Base-by-base conservation (phyloP, 1,284 basidiomycete genomes). In the Wallemia ichthyophaga region DNA sequence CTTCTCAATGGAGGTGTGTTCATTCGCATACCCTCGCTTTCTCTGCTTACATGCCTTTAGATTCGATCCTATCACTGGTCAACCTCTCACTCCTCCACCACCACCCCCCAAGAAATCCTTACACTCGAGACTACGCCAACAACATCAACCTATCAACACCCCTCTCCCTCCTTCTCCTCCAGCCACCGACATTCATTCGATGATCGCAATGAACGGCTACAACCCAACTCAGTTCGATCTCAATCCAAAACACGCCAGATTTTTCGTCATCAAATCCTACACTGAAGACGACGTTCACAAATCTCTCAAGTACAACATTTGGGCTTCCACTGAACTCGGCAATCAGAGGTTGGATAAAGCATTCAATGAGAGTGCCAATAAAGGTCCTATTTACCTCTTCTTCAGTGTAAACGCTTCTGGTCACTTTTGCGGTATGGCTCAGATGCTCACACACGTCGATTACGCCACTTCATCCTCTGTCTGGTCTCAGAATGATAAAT, bases 271-370 rank as follows among this genome's bases (percentile, higher is more conserved):
- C 76, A 94, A 95, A 70, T 89, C 85, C 0, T 95, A 91, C 71
- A 95, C 89, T 3, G 89, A 95, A 69, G 89, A 95, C 65, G 89
- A 95, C 66, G 91, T 95, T 1, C 89, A 94, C 72, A 94, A 94
- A 69, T 88, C 84, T 15, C 76, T 92, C 64, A 91, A 92, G 67
- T 89, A 89, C 27, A 17, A 19, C 28, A 61, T 27, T 57, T 57
- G 24, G n/a, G 17, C 2, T 1, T n/a, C 27, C 32, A 1, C 33
- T 24, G n/a, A 89, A 67, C 82, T 89, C 0, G 89, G 89, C 2
- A 95, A 95, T 69, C 92, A 94, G 73, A 76, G 89, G 26, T 78
- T 95, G 19, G 89, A 95, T 69, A 85, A 85, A 68, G 91, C 89
- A 0, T 94, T 91, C 76, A 83, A 86, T 67, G 89, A 95, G 67